Evolutionary conservation across 208 protist species (phyloP), one percentile per base, ranked within the genome.

Genomic region (Plasmodiophora brassicae): DNA sequence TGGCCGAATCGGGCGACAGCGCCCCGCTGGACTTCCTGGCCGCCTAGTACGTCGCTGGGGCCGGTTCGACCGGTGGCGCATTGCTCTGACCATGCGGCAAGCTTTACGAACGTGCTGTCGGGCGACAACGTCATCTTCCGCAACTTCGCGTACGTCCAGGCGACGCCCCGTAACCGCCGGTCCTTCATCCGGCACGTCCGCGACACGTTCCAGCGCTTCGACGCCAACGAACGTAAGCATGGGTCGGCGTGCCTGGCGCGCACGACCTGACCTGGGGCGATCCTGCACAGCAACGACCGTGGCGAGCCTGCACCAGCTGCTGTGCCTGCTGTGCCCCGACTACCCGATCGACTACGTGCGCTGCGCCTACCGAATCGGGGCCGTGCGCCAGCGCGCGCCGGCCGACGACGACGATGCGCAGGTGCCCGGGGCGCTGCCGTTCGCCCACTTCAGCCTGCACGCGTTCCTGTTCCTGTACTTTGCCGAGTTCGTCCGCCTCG

Each of bases 51-150:
- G 50, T 57, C 50, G 14, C 25, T 44, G 5, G 32, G 5, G n/a
- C 65, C 32, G 32, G 10, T 78, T n/a, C 65, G 65, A 38, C 14
- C 65, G 5, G 41, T 5, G 41, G 41, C 5, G 41, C 32, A 78
- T 44, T 32, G 32, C 5, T 44, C 20, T 78, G n/a, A 78, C 41
- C 65, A 38, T 38, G 41, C 32, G 50, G 50, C 14, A 14, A 78
- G 65, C 41, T 78, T 78, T 78, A 8, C 5, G n/a, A 78, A 78
- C n/a, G n/a, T 78, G 20, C 65, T 78, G 10, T 36, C 65, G 41
- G 65, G 65, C 5, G 65, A 78, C 14, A 78, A 78, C n/a, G 65
- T 78, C 32, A 78, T 78, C n/a, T 78, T 78, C 41, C 65, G 65
- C 5, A 32, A 78, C n/a, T 78, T 78, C n/a, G 5, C 65, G 5